Conservation (phyloP, 805 yeast genomes). For the Starmerella bacillaris region DNA sequence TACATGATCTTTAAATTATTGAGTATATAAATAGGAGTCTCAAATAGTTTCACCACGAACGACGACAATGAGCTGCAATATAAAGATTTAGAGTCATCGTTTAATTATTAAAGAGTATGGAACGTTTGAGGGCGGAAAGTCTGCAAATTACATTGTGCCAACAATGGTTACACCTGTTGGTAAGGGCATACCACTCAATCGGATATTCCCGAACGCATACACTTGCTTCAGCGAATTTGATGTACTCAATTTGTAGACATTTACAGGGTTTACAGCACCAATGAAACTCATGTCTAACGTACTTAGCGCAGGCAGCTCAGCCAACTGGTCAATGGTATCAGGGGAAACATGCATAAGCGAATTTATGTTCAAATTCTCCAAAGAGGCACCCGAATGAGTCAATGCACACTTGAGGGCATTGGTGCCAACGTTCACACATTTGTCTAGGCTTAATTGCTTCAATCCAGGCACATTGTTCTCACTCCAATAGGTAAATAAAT, state of each 20-base stretch:
- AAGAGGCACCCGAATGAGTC: constrained; percentile 42
- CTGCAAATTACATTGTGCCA: constrained; percentile 16
- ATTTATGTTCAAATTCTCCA: constrained; percentile 56
- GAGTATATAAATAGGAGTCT: no score
- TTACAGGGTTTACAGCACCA: constrained; percentile 51
- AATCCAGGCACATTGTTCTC: constrained; percentile 31
- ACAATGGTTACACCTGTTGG: constrained; percentile 17
- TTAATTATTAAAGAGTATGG: neutral
- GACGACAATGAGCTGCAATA: neutral
- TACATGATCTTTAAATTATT: no score
- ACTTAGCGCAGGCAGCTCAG: constrained; percentile 40
- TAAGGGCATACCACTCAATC: constrained; percentile 20
- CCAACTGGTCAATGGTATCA: constrained; percentile 19
- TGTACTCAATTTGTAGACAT: constrained; percentile 38
- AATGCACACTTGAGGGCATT: constrained; percentile 41
- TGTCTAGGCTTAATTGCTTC: constrained; percentile 38
- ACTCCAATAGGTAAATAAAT: constrained; percentile 40
- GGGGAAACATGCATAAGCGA: constrained; percentile 44
- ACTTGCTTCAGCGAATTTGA: constrained; percentile 47
- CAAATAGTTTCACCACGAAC: no score
- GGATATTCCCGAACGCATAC: constrained; percentile 52
- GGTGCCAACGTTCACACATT: constrained; percentile 53
- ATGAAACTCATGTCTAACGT: constrained; percentile 66
- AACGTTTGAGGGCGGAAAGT: neutral
- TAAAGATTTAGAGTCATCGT: neutral